phyloP scores from a whole-genome alignment of 129 eudicot genomes.

The Rutidosis leptorrhynchoides region DNA sequence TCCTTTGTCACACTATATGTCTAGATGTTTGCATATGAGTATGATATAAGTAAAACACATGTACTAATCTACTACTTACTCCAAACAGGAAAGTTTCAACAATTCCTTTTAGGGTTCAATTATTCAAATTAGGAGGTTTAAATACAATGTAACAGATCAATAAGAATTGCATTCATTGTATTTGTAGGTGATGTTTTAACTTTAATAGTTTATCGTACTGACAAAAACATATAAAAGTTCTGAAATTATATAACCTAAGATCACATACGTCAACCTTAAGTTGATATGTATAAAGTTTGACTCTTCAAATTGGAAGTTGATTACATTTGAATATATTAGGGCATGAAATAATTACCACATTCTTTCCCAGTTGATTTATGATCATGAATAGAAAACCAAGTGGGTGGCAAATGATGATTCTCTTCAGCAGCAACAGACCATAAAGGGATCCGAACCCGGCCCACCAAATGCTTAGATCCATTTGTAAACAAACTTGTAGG shows the following conservation, averaged over 20 bases:
- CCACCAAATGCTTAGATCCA: slow-evolving; percentile 48
- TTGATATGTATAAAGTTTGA: slow-evolving; percentile 2
- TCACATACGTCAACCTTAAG: neutral
- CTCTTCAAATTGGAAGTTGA: neutral
- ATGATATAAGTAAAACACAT: too few relatives aligned
- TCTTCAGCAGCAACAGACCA: slow-evolving; percentile 60
- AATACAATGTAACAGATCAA: neutral
- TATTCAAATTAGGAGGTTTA: neutral
- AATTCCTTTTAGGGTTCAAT: neutral
- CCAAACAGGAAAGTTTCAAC: neutral
- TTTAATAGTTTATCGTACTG: too few relatives aligned
- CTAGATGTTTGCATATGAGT: too few relatives aligned
- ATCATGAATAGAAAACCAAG: slow-evolving; percentile 71
- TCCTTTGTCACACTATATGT: too few relatives aligned
- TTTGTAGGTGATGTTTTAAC: too few relatives aligned
- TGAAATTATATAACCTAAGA: neutral
- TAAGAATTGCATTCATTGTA: neutral
- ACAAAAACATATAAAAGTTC: neutral
- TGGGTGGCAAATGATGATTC: slow-evolving; percentile 55
- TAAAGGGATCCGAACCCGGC: slow-evolving; percentile 79
- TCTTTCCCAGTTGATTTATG: slow-evolving; percentile 38
- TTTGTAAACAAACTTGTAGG: slow-evolving; percentile 33
- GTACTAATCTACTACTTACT: neutral
- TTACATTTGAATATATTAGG: neutral
- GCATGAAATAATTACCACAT: slow-evolving; percentile 48